These are phyloP conservation scores for Cercis canadensis DNA, from an alignment of 306 rosid genomes.

Conservation along the genomic window DNA sequence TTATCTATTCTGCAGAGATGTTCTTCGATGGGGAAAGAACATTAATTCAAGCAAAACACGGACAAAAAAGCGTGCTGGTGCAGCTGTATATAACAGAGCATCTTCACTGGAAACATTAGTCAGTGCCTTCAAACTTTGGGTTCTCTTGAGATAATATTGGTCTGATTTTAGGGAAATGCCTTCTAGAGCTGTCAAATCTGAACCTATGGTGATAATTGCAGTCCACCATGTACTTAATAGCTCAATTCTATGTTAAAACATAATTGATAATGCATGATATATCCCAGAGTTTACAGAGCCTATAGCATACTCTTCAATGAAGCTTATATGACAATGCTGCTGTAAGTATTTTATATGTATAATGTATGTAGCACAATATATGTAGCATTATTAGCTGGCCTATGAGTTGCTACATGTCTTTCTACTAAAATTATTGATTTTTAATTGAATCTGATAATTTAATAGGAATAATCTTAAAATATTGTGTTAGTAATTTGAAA, in stretches of 20 bases:
- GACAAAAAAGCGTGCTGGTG: conserved; percentile 86
- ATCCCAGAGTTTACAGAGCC: background rate
- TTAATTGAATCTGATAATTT: conserved; percentile 16
- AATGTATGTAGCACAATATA: background rate
- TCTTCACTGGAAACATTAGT: conserved; percentile 93
- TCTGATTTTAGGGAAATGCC: conserved; percentile 7
- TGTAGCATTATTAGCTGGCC: background rate
- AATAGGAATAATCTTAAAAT: conserved; percentile 30
- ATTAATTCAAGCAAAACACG: conserved; percentile 74
- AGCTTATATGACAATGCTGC: background rate
- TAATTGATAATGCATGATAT: conserved; percentile 1
- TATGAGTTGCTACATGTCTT: conserved; percentile 29
- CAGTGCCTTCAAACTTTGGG: conserved; percentile 44
- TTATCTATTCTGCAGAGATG: conserved; percentile 61
- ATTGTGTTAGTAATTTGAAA: conserved; percentile 9
- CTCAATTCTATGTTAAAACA: conserved; percentile 6
- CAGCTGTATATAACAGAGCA: conserved; percentile 88
- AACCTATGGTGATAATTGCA: conserved; percentile 16
- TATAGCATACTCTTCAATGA: background rate
- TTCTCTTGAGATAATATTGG: conserved; percentile 22
- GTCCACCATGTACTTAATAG: background rate
- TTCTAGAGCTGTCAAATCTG: conserved; percentile 29
- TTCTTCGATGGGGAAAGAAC: conserved; percentile 98
- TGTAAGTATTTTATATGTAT: background rate
- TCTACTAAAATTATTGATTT: conserved; percentile 21